A percentile compares a stretch with the other conserved stretches of the same genome.
Evolutionary conservation across 1,139 yeast species (phyloP).

Genomic region (Yamadazyma conglobata): DNA sequence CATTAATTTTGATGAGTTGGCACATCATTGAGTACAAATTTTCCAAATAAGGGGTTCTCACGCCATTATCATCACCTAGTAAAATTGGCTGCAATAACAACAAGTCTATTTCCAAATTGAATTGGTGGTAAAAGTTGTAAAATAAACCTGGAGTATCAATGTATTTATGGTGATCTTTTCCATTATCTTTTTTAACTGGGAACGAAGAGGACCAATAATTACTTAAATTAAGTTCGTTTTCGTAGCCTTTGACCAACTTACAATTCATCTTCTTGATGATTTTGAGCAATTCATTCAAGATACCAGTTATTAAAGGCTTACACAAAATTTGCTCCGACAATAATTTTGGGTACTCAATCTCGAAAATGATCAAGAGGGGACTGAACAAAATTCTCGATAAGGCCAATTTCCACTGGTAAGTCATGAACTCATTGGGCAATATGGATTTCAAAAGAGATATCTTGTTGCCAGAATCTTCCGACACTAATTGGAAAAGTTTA

Average conservation of each 20-base stretch:
- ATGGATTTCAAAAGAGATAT: slow-evolving; percentile 47
- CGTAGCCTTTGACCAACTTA: slow-evolving; percentile 61
- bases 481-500: slow-evolving; percentile 34
- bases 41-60: slow-evolving; percentile 87
- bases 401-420: slow-evolving; percentile 82
- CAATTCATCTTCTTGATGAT: slow-evolving; percentile 79
- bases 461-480: slow-evolving; percentile 28
- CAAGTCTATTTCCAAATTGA: slow-evolving; percentile 64
- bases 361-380: slow-evolving; percentile 71
- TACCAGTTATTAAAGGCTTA: slow-evolving; percentile 78
- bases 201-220: slow-evolving; percentile 50
- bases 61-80: slow-evolving; percentile 79
- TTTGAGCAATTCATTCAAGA: slow-evolving; percentile 68
- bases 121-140: slow-evolving; percentile 55
- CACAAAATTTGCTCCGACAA: slow-evolving; percentile 69
- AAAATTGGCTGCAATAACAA: slow-evolving; percentile 80
- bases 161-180: slow-evolving; percentile 19
- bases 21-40: slow-evolving; percentile 78
- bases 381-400: slow-evolving; percentile 75
- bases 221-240: slow-evolving; percentile 57
- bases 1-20: slow-evolving; percentile 56
- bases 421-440: slow-evolving; percentile 58
- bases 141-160: slow-evolving; percentile 52
- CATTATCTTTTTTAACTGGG: slow-evolving; percentile 24
- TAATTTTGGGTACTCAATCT: slow-evolving; percentile 57